Evolutionary conservation across 192 early-diverging fungal species (phyloP).

Genomic region (Coemansia sp.): DNA sequence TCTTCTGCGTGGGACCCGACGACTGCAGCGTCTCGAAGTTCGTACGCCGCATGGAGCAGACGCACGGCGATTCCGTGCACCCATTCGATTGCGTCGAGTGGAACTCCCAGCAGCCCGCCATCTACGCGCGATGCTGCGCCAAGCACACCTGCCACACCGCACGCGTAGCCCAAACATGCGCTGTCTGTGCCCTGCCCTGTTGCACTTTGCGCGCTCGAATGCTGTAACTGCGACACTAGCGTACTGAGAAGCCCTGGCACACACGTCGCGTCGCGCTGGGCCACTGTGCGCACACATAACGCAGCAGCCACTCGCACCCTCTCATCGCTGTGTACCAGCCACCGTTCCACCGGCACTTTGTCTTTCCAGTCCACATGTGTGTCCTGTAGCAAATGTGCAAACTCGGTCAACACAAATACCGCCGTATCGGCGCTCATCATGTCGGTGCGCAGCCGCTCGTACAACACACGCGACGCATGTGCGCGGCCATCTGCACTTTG

Average conservation of each 20-base stretch:
- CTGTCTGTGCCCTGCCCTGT: slow-evolving; percentile 11
- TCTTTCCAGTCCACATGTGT: slow-evolving; percentile 4
- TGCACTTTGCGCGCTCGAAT: slow-evolving; percentile 57
- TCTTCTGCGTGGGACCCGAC: slow-evolving; percentile 9
- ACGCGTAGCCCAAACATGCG: slow-evolving; percentile 59
- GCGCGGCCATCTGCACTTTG: neutral
- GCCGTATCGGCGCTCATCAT: neutral
- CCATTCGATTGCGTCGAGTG: slow-evolving; percentile 76
- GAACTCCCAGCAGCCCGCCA: slow-evolving; percentile 20
- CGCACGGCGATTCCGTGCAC: slow-evolving; percentile 76
- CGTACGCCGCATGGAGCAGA: slow-evolving; percentile 62
- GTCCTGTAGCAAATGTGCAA: neutral
- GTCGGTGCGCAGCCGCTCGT: neutral
- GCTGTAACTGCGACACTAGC: slow-evolving; percentile 70
- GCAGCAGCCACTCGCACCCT: slow-evolving; percentile 76
- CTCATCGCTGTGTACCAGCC: slow-evolving; percentile 68
- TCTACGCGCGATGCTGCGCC: slow-evolving; percentile 27
- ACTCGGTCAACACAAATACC: slow-evolving; percentile 57
- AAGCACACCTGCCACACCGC: slow-evolving; percentile 66
- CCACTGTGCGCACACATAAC: slow-evolving; percentile 64
- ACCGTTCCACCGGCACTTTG: slow-evolving; percentile 65
- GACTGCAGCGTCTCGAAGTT: neutral
- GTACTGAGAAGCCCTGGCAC: slow-evolving; percentile 59
- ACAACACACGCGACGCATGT: slow-evolving; percentile 28
- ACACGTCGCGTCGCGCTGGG: neutral